A percentile compares a stretch with the other conserved stretches of the same genome.
phyloP scores from a whole-genome alignment of 768 basidiomycete genomes.

The Mycena galopus region DNA sequence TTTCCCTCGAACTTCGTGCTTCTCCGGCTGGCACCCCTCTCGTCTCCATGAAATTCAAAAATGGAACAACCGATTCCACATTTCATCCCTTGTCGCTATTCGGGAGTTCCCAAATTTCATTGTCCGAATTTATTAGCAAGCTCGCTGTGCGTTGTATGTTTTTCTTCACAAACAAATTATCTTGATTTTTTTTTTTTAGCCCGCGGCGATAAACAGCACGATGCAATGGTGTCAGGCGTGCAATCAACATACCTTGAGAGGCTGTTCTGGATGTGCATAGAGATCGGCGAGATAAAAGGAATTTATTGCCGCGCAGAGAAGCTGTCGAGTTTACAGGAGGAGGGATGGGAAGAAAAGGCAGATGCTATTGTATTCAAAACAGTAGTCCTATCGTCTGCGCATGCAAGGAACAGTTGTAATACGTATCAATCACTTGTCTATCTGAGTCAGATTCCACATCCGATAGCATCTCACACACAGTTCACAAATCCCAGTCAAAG shows the following conservation, averaged over 20 bases:
- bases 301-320: too few species aligned
- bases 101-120: constrained; percentile 47
- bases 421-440: too few species aligned
- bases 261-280: constrained; percentile 46
- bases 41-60: constrained; percentile 58
- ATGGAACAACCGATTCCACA: constrained; percentile 52
- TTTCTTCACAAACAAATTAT: not conserved
- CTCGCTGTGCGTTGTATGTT: constrained; percentile 48
- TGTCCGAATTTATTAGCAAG: constrained; percentile 53
- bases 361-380: too few species aligned
- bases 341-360: too few species aligned
- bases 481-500: too few species aligned
- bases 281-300: not conserved
- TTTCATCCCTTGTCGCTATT: constrained; percentile 51
- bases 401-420: too few species aligned
- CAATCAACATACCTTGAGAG: constrained; percentile 53
- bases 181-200: constrained; percentile 38
- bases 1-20: constrained; percentile 58
- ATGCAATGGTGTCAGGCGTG: constrained; percentile 60
- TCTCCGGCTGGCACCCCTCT: constrained; percentile 44
- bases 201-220: constrained; percentile 56
- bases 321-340: too few species aligned
- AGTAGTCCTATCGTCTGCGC: too few species aligned
- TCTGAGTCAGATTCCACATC: too few species aligned
- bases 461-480: too few species aligned